Evolutionary conservation across 495 filamentous ascomycete species (phyloP), one percentile per base, ranked within the genome.

Genomic region (Emericellopsis terricola): DNA sequence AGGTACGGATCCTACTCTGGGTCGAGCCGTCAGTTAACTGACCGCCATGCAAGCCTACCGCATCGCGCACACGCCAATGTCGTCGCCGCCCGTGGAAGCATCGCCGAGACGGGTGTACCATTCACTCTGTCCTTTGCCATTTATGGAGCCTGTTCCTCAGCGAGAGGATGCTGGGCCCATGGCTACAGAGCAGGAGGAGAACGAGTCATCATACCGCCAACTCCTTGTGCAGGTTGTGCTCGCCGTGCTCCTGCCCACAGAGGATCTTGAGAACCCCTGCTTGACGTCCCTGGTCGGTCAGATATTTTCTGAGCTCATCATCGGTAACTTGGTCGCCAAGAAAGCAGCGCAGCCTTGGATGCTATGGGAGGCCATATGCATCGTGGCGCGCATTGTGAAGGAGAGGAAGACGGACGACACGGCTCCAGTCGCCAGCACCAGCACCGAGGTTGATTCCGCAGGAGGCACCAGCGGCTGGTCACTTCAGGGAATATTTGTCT

Each of bases 231-330:
- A 81, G 41, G 78, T 73, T 3, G 64, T 78, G 29, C 57, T 97
- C 29, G 77, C 82, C 3, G 58, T 93, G 28, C 61, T 96, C 16
- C 64, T 97, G 20, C 89, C 89, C 4, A 89, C 81, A 13, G 86
- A 94, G 48, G 86, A 96, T 44, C 65, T 96, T 8, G 73, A 85
- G 45, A 94, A 91, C 52, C 69, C 62, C 31, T 92, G 82, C 48
- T 57, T 94, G 45, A 72, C 80, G 13, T 63, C 77, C 6, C 61
- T 97, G 31, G 75, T 94, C 36, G 69, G 73, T 27, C 85, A 94
- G 51, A 70, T 94, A 17, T 57, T 96, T 30, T 80, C 81, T 5
- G 80, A 91, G 43, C 70, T 86, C 51, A 78, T 94, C 14, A 56
- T 97, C 27, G 79, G 80, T 14, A 81, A 79, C 34, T 62, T 71